Evolutionary conservation across 73 alveolate genomes (phyloP), one percentile per base, ranked within the genome.

Genomic region (Symbiodinium pilosum): DNA sequence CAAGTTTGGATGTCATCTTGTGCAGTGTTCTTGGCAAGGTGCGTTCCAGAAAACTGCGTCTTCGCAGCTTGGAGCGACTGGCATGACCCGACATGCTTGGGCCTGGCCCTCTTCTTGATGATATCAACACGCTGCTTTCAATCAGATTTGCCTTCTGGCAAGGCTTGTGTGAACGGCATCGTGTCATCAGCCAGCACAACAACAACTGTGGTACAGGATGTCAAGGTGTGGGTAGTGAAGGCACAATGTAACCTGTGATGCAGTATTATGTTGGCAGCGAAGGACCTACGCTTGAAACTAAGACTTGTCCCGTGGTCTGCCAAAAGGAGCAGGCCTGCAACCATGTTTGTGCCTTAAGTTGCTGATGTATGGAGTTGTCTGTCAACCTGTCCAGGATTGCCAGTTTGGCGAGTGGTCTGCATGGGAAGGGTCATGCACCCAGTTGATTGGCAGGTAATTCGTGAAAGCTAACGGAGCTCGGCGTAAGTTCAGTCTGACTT

Each of bases 81-180:
- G 97, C 97, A 91, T 39, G 97, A 91, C 54, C 97, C 97, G 40
- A 91, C 97, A 42, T 91, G 97, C 75, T 32, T 91, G 84, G 97
- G 97, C 51, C 24, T 9, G 30, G 39, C 81, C 39, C 39, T 64
- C 77, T 30, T 64, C 59, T 14, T 9, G 21, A 47, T 6, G 6
- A 14, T 14, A 47, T 47, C 77, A 26, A 64, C 38, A 64, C 36
- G 11, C 81, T 14, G 24, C 21, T 6, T 47, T 47, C 59, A 47
- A 47, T 14, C 59, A 14, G n/a, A n/a, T n/a, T n/a, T n/a, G n/a
- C n/a, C 59, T 47, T 47, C 59, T 34, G 34, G 47, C 32, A 39
- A 91, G 97, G 97, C 51, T 68, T 91, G 43, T 91, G 97, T 42
- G 97, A 91, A 39, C 88, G 97, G 8, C 97, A 91, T 43, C 97